Evolutionary conservation across 441 rosid genomes (phyloP).

Genomic region (Adansonia gregorii): DNA sequence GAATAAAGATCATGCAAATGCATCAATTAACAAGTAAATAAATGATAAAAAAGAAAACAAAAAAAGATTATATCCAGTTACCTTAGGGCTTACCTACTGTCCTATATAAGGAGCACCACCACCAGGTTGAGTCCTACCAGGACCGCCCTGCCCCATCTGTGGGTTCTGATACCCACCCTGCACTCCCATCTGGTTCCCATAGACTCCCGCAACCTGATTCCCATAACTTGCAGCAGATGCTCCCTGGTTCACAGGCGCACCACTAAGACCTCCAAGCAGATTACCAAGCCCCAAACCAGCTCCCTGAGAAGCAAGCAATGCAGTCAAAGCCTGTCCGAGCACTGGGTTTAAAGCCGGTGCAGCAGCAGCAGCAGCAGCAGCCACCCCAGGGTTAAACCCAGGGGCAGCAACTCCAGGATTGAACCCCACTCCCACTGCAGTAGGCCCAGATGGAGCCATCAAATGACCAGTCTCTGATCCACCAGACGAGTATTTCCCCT

Average conservation of each 20-base stretch:
- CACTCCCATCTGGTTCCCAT: constrained; percentile 36
- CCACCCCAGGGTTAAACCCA: constrained; percentile 37
- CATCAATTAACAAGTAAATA: background rate
- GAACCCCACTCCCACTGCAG: constrained; percentile 37
- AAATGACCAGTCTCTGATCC: constrained; percentile 53
- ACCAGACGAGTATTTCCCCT: constrained; percentile 29
- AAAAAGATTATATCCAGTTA: background rate
- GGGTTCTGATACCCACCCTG: constrained; percentile 55
- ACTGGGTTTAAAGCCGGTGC: constrained; percentile 67
- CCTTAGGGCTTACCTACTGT: constrained; percentile 33
- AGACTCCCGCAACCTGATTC: constrained; percentile 54
- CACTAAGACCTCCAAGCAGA: constrained; percentile 64
- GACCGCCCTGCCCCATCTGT: constrained; percentile 47
- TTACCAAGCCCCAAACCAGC: constrained; percentile 78
- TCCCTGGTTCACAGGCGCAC: constrained; percentile 55
- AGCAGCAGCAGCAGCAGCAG: constrained; percentile 49
- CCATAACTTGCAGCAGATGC: constrained; percentile 55
- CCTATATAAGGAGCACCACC: constrained; percentile 56
- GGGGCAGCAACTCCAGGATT: constrained; percentile 41
- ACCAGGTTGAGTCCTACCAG: constrained; percentile 52
- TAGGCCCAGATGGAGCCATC: constrained; percentile 51
- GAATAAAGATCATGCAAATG: background rate
- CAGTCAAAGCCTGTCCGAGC: constrained; percentile 88
- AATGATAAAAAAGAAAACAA: background rate
- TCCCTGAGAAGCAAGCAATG: constrained; percentile 81